Evolutionary conservation across 768 basidiomycete genomes (phyloP).

Genomic region (Podaxis sp.): DNA sequence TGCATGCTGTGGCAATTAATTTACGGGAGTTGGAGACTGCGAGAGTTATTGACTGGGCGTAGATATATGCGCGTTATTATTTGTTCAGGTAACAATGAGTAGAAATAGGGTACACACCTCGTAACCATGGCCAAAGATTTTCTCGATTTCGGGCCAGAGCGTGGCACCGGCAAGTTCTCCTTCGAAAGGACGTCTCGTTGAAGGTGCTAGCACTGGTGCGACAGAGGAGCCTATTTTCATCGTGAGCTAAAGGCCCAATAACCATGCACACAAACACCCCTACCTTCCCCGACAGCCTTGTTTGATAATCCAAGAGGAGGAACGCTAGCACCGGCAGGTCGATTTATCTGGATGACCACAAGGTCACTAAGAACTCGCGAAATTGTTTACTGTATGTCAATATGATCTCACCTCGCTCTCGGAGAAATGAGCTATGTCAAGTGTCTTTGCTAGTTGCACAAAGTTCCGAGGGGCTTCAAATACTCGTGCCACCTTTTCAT

Average conservation of each 20-base stretch:
- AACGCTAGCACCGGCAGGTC: conserved; percentile 82
- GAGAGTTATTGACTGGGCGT: conserved; percentile 73
- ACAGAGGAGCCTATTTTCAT: conserved; percentile 18
- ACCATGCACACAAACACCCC: conserved; percentile 15
- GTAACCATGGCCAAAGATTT: conserved; percentile 97
- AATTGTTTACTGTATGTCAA: neutral
- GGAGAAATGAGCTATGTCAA: conserved; percentile 47
- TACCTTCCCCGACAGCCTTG: conserved; percentile 80
- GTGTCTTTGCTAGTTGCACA: conserved; percentile 56
- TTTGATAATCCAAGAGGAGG: conserved; percentile 95
- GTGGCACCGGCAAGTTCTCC: conserved; percentile 86
- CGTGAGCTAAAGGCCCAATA: neutral
- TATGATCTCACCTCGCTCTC: conserved; percentile 47
- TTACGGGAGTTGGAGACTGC: conserved; percentile 68
- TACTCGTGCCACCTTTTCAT: conserved; percentile 93
- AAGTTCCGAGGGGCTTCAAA: conserved; percentile 91
- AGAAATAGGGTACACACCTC: conserved; percentile 56
- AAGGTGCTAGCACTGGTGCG: conserved; percentile 24
- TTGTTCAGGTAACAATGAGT: neutral
- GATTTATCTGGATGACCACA: conserved; percentile 40
- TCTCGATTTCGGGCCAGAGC: conserved; percentile 96
- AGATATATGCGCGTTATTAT: neutral
- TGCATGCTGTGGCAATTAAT: conserved; percentile 88
- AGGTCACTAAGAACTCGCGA: conserved; percentile 7
- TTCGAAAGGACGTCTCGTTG: conserved; percentile 71